Evolutionary conservation across 352 stramenopile genomes (phyloP).

Genomic region (Stramenopiles sp.): DNA sequence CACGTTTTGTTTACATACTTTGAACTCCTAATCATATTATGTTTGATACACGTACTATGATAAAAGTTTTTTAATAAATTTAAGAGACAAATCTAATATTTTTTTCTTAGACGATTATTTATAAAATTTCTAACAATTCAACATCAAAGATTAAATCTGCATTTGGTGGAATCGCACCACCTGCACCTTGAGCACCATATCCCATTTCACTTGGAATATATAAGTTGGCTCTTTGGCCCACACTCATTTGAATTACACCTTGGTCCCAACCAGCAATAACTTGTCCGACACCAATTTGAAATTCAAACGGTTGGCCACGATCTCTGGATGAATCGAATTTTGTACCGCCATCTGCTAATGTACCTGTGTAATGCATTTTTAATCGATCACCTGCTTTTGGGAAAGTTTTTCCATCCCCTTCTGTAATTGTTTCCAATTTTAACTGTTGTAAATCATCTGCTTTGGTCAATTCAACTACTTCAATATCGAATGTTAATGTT

Average conservation of each 20-base stretch:
- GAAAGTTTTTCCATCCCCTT: slow-evolving; percentile 40
- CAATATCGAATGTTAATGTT: slow-evolving; percentile 42
- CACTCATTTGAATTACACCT: slow-evolving; percentile 76
- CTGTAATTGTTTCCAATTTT: slow-evolving; percentile 37
- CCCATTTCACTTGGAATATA: slow-evolving; percentile 69
- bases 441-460: slow-evolving; percentile 37
- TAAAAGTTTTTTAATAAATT: too few species aligned
- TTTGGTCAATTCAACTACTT: slow-evolving; percentile 33
- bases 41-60: too few species aligned
- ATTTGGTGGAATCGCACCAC: slow-evolving; percentile 61
- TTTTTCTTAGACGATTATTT: too few species aligned
- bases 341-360: not conserved
- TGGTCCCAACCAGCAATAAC: slow-evolving; percentile 87
- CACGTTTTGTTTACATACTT: too few species aligned
- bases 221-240: slow-evolving; percentile 71
- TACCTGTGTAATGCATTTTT: slow-evolving; percentile 57
- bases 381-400: slow-evolving; percentile 36
- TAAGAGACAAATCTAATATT: too few species aligned
- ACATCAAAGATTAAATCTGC: slow-evolving; percentile 78
- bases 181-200: slow-evolving; percentile 64
- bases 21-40: too few species aligned
- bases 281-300: slow-evolving; percentile 17
- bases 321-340: not conserved
- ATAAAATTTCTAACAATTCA: slow-evolving; percentile 66
- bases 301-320: slow-evolving; percentile 7